Evolutionary conservation across 805 yeast genomes (phyloP).

Genomic region (Cyberlindnera lachancei): DNA sequence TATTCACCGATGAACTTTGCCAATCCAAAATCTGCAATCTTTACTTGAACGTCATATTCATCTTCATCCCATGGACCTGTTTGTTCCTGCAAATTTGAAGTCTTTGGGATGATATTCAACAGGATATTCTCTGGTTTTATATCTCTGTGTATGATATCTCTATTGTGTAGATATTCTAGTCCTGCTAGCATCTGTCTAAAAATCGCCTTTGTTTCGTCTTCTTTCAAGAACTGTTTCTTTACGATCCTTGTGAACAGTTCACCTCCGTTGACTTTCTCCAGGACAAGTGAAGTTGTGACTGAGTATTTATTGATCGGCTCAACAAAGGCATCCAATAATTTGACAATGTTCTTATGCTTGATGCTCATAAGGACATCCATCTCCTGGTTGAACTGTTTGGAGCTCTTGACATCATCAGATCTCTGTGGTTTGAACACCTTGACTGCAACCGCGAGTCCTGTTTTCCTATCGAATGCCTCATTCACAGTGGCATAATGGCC

Average conservation of each 20-base stretch:
- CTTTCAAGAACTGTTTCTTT: slow-evolving; percentile 51
- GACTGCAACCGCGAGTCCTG: slow-evolving; percentile 62
- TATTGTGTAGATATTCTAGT: slow-evolving; percentile 55
- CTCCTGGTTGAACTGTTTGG: slow-evolving; percentile 51
- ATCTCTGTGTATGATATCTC: slow-evolving; percentile 70
- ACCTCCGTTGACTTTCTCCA: slow-evolving; percentile 70
- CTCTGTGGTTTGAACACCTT: slow-evolving; percentile 61
- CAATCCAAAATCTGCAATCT: slow-evolving; percentile 78
- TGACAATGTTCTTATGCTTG: slow-evolving; percentile 65
- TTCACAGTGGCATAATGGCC: slow-evolving; percentile 82
- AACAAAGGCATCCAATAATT: slow-evolving; percentile 49
- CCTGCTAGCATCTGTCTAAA: slow-evolving; percentile 63
- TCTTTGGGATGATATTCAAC: slow-evolving; percentile 39
- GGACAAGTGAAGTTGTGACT: slow-evolving; percentile 48
- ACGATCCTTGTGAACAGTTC: slow-evolving; percentile 70
- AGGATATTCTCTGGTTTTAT: slow-evolving; percentile 74
- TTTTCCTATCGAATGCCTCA: slow-evolving; percentile 50
- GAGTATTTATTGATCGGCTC: slow-evolving; percentile 42
- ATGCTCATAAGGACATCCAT: slow-evolving; percentile 56
- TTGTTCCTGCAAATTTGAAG: slow-evolving; percentile 20
- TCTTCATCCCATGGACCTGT: slow-evolving; percentile 38
- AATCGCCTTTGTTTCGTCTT: slow-evolving; percentile 54
- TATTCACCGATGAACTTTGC: slow-evolving; percentile 58
- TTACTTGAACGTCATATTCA: slow-evolving; percentile 58
- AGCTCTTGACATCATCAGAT: slow-evolving; percentile 31